Percentiles rank a stretch among this genome's conserved stretches.
phyloP scores from a whole-genome alignment of 805 yeast species.

The Kodamaea leandrae region DNA sequence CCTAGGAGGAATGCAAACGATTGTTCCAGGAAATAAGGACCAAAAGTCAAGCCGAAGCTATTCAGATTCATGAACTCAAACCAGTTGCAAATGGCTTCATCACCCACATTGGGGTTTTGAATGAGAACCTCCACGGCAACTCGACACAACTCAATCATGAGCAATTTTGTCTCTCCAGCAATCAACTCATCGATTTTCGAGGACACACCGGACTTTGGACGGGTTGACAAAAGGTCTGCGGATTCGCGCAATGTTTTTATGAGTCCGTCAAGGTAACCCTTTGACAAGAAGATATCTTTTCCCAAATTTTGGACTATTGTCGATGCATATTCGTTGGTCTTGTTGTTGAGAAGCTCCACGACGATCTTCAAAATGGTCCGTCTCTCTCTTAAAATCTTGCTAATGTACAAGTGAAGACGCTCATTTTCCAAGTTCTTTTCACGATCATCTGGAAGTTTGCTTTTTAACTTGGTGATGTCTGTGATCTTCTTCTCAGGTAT shows the following conservation, averaged over 20 bases:
- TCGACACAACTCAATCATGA: conserved; percentile 34
- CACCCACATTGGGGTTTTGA: conserved; percentile 33
- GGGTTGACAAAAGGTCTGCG: conserved; percentile 10
- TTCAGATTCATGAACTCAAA: conserved; percentile 46
- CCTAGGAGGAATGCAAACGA: conserved; percentile 39
- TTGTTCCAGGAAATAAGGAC: conserved; percentile 27
- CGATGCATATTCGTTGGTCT: conserved; percentile 20
- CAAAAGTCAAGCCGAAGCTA: conserved; percentile 25
- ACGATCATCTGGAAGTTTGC: conserved; percentile 36
- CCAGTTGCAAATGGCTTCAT: conserved; percentile 49
- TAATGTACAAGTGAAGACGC: conserved; percentile 33
- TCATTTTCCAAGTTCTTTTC: conserved; percentile 28
- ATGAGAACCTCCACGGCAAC: conserved; percentile 39
- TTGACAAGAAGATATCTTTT: conserved; percentile 35
- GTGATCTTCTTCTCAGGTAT: conserved; percentile 32
- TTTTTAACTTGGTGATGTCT: conserved; percentile 24
- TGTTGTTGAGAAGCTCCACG: conserved; percentile 25
- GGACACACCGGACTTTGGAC: conserved; percentile 14
- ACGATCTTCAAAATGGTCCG: conserved; percentile 45
- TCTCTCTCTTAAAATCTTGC: conserved; percentile 50
- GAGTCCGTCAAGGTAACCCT: conserved; percentile 22
- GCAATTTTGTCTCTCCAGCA: conserved; percentile 29
- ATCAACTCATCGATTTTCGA: conserved; percentile 20
- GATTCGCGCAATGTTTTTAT: conserved; percentile 18
- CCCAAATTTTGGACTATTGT: conserved; percentile 36